Evolutionary conservation across 305 asterid species (phyloP), one percentile per base, ranked within the genome.

Genomic region (Fraxinus baroniana): DNA sequence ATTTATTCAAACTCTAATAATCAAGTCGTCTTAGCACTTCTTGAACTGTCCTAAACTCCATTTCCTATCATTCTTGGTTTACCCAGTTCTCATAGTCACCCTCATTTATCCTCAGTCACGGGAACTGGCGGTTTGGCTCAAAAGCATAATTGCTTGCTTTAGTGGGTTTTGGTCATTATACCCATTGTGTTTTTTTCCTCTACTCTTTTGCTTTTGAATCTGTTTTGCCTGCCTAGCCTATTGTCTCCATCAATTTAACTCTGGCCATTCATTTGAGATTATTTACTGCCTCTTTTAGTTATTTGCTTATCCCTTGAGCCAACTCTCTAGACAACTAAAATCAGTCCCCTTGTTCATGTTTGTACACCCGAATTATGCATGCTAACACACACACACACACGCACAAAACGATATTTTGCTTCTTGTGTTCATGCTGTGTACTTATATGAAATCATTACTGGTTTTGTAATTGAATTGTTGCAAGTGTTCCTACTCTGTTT

Each of bases 401-500:
- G 9, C 30, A 2, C 22, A 33, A 36, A 76, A 33, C 2, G 35
- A 20, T 82, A 20, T 32, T 68, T 57, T 64, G 15, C 70, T 18
- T 28, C 35, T 64, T 64, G 35, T 28, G 33, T 68, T 20, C 70
- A 73, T 76, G 62, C 49, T 30, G 8, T 41, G 75, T 41, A 55
- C 22, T 1, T 41, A 49, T 33, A 49, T 62, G 33, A 62, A 62
- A 20, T 62, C 15, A 24, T 62, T 62, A 62, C 72, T 62, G 17
- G 72, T 26, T 36, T 57, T 71, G 12, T 24, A 35, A 39, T 78
- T 74, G 74, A 82, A 72, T 70, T 32, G 76, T 5, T 30, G 39
- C 7, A 80, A 49, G 24, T 68, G 39, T 39, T 78, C 35, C 7
- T 77, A 32, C 73, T 46, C n/a, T 81, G n/a, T 49, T 52, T 79